Evolutionary conservation across 2,329 filamentous ascomycete genomes (phyloP), one percentile per base, ranked within the genome.

Genomic region (Xylariaceae sp.): DNA sequence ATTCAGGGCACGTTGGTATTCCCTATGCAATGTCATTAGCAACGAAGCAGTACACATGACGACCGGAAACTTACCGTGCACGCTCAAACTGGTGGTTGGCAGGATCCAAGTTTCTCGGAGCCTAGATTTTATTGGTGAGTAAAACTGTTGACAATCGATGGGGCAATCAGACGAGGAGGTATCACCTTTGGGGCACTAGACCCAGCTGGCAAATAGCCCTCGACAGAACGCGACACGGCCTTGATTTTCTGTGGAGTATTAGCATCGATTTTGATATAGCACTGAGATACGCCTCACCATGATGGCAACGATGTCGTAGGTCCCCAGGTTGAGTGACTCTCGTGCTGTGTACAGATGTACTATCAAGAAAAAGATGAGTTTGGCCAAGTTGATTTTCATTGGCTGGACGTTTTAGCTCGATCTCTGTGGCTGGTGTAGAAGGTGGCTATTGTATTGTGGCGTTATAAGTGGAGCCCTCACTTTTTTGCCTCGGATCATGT

Each of bases 61-160:
- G 27, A 32, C 2, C 12, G 43, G 4, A 5, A n/a, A 53, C 50
- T 48, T 65, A 60, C 43, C 62, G 47, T 26, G 91, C 91, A 66
- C 90, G 81, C 73, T 95, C 91, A 72, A 96, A 79, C 50, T 64
- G 58, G 27, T 62, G 60, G 42, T 60, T 54, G n/a, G 57, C 55
- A 19, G 60, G 60, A 9, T 62, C 51, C 45, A 59, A 43, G 32
- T 61, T 61, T 32, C 57, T 39, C 1, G 63, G 63, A 9, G 65
- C 62, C 64, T 67, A 44, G 3, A 44, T 12, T 46, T 19, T 44
- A 75, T 62, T 73, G 39, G 34, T 54, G 48, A 58, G 48, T 35
- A 35, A 26, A 42, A 48, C 43, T 46, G 40, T 37, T 26, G 43
- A 40, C 41, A 11, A 50, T 44, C 41, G 8, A 50, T 34, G 39